phyloP scores from a whole-genome alignment of 768 basidiomycete species.

The Lyophyllum semitale region DNA sequence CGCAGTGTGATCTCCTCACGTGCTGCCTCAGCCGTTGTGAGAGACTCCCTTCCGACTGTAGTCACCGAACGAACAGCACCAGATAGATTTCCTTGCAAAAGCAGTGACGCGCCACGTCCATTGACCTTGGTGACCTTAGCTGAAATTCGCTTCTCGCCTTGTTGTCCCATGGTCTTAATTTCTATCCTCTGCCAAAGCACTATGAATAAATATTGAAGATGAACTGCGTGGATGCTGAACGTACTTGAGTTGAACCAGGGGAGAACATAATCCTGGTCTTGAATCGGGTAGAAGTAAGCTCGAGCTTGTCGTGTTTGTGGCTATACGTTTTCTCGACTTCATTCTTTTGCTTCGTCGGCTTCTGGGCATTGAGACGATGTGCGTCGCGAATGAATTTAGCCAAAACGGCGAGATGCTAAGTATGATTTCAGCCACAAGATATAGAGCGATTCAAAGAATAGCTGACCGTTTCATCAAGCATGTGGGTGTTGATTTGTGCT shows the following conservation, averaged over 20 bases:
- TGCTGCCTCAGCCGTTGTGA: constrained; percentile 46
- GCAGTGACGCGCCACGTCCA: constrained; percentile 40
- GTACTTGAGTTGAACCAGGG: constrained; percentile 27
- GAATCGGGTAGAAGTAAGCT: constrained; percentile 41
- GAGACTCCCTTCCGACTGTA: constrained; percentile 47
- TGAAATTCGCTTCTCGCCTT: constrained; percentile 8
- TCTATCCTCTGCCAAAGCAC: constrained; percentile 19
- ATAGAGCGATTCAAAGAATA: background rate
- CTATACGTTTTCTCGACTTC: constrained; percentile 37
- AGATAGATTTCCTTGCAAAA: constrained; percentile 23
- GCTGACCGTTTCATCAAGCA: constrained; percentile 29
- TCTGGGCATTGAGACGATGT: constrained; percentile 37
- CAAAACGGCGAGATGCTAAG: constrained; percentile 39
- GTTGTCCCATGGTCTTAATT: constrained; percentile 16
- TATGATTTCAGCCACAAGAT: background rate
- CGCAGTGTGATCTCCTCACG: constrained; percentile 26
- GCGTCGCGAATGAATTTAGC: constrained; percentile 40
- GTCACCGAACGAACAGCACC: constrained; percentile 35
- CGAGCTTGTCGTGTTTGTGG: constrained; percentile 28
- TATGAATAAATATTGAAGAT: no score
- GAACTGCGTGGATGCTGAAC: background rate
- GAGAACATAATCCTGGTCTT: constrained; percentile 39
- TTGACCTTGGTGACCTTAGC: constrained; percentile 29
- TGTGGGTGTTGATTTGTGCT: constrained; percentile 25
- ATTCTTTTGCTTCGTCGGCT: constrained; percentile 48